phyloP scores from a whole-genome alignment of 169 alveolate species.

The Eimeria maxima region DNA sequence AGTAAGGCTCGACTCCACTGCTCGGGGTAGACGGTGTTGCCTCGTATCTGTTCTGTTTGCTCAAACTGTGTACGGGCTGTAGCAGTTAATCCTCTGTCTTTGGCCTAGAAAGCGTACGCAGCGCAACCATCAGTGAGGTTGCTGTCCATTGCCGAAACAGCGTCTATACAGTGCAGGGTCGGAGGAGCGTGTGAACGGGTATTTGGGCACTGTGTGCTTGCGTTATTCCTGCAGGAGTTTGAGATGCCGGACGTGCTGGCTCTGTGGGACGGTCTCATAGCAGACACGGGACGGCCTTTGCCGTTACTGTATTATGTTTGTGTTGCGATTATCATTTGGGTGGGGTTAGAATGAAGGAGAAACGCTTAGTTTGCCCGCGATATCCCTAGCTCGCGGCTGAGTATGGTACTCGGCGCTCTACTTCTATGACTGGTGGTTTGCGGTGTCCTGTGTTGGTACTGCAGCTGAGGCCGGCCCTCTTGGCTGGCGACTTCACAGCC shows the following conservation, averaged over 20 bases:
- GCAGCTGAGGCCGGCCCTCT: slow-evolving; percentile 82
- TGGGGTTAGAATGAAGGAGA: background rate
- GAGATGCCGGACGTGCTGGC: slow-evolving; percentile 81
- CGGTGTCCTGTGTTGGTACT: background rate
- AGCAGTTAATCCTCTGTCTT: background rate
- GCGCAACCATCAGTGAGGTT: background rate
- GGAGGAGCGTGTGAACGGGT: background rate
- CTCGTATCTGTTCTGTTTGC: background rate
- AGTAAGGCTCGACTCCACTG: background rate
- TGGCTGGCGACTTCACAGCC: slow-evolving; percentile 84
- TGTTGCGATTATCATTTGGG: slow-evolving; percentile 80
- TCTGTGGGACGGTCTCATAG: slow-evolving; percentile 84
- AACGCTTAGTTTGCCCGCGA: background rate
- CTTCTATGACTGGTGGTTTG: background rate
- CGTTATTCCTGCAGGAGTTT: slow-evolving; percentile 77
- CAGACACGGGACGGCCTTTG: slow-evolving; percentile 74
- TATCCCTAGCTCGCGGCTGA: background rate
- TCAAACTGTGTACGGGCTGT: background rate
- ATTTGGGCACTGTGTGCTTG: background rate
- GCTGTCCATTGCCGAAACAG: background rate
- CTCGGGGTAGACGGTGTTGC: background rate
- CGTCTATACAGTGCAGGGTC: background rate
- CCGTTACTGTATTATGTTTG: slow-evolving; percentile 83
- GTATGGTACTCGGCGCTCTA: background rate
- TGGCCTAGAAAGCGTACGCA: background rate